Base-by-base conservation (phyloP, 306 rosid genomes). In the Quercus dentata region DNA sequence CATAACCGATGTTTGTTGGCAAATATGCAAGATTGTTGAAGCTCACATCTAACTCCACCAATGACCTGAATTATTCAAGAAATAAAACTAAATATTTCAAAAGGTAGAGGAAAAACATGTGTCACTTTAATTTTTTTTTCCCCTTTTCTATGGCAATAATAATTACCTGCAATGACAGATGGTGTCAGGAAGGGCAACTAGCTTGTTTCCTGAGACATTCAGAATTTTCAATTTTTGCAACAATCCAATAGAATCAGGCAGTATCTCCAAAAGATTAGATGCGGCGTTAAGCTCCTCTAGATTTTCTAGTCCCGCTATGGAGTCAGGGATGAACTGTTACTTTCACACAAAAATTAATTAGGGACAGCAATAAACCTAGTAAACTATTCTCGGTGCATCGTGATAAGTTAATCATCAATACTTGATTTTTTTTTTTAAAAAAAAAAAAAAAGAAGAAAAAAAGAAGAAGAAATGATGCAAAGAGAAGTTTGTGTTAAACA, bases 21-120 rank as follows among this genome's bases (percentile, higher is more conserved):
- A 96, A 87, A 90, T 93, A 96, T n/a, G 90, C 19, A 31, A 96
- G 86, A 78, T 78, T 54, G 86, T 93, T 96, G 89, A 89, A 96
- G 89, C 98, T 89, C 62, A 80, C 97, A 84, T 96, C 94, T 80
- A 96, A 82, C 92, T 90, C 98, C 86, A 93, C 98, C 91, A 96
- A 81, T 63, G 98, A 93, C 90, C 99, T 96, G 85, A 69, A 64
- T 65, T 74, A 84, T 79, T 81, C 41, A 77, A 80, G 52, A 79
- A n/a, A 44, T 27, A 38, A 20, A 61, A 63, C 28, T 21, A 41
- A 73, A 55, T 30, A 75, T 52, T 54, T 27, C 25, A 33, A 19
- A n/a, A n/a, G 12, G 23, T 3, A 17, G 5, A 21, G 27, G 49
- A 27, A 59, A 19, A 79, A 61, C 76, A 62, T 21, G 20, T 72